Evolutionary conservation across 371 early-diverging fungal genomes (phyloP).

Genomic region (Mortierella sp.): DNA sequence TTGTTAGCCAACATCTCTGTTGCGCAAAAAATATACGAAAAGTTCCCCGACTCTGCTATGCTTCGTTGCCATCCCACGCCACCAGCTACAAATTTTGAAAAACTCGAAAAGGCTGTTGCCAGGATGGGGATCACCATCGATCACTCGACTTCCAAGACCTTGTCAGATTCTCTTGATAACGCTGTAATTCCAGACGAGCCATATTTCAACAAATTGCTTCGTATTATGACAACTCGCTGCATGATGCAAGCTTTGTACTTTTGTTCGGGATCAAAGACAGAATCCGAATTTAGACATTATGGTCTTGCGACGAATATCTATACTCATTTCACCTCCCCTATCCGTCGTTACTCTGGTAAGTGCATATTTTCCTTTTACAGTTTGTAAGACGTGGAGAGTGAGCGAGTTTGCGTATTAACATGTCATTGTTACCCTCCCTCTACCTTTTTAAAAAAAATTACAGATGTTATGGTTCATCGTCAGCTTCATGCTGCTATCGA

Average conservation of each 20-base stretch:
- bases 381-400: too few species aligned
- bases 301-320: conserved; percentile 89
- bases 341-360: conserved; percentile 91
- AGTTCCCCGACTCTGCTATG: conserved; percentile 92
- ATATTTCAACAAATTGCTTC: conserved; percentile 90
- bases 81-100: conserved; percentile 81
- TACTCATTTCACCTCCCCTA: conserved; percentile 98
- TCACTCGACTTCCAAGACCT: conserved; percentile 73
- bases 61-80: conserved; percentile 90
- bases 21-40: conserved; percentile 87
- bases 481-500: conserved; percentile 87
- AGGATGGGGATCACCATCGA: conserved; percentile 68
- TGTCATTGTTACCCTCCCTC: too few species aligned
- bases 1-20: conserved; percentile 98
- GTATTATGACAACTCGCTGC: conserved; percentile 94
- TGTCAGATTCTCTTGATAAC: conserved; percentile 88
- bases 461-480: conserved; percentile 96
- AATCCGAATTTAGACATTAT: conserved; percentile 89
- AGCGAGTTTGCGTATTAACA: too few species aligned
- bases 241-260: conserved; percentile 96
- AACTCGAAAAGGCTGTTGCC: conserved; percentile 75
- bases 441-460: too few species aligned
- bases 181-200: conserved; percentile 83
- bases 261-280: conserved; percentile 81
- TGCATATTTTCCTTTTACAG: too few species aligned